Base-by-base conservation (phyloP, 805 yeast genomes). In the Cyberlindnera veronae region DNA sequence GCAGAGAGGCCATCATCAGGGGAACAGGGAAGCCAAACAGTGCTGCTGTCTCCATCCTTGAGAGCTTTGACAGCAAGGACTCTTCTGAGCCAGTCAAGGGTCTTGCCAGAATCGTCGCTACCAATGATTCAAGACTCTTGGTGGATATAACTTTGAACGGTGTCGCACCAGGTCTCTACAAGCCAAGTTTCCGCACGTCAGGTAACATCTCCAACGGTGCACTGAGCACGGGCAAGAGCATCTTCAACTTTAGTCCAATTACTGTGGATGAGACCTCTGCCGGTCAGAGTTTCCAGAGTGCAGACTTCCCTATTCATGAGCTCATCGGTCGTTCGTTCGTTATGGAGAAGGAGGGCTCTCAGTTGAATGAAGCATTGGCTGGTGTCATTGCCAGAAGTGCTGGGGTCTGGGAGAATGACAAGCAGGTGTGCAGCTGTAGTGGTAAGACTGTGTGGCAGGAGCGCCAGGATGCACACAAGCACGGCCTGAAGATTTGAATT, bases 401-500 rank as follows among this genome's bases (percentile, higher is more conserved):
- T 1, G 99, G 99, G 13, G 85, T 80, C 19, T 93, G 98, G 97
- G 95, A 91, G 58, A 93, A 93, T 63, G 86, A 84, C 51, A 91
- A 91, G 64, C 80, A 80, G 44, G 95, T 91, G 3, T 91, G 99
- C 63, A 81, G 91, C 24, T 93, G 98, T 62, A 81, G 91, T 13
- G 99, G 99, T 14, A 88, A 89, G 70, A 86, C 96, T 0, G 78
- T 91, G 19, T 91, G 99, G 98, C 89, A 93, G 60, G 99, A 91
- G 62, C 72, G 97, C 41, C 62, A 68, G 36, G 96, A 88, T 55
- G 95, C 95, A 1, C 60, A 77, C 24, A 49, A 60, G 5, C 75
- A 74, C 48, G 93, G 93, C 7, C 61, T 77, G 16, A 64, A 45
- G 41, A 49, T 52, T 24, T 58, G 18, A 36, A n/a, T n/a, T n/a